phyloP scores from a whole-genome alignment of 2,329 filamentous ascomycete genomes.

The Ophiosphaerella korrae region DNA sequence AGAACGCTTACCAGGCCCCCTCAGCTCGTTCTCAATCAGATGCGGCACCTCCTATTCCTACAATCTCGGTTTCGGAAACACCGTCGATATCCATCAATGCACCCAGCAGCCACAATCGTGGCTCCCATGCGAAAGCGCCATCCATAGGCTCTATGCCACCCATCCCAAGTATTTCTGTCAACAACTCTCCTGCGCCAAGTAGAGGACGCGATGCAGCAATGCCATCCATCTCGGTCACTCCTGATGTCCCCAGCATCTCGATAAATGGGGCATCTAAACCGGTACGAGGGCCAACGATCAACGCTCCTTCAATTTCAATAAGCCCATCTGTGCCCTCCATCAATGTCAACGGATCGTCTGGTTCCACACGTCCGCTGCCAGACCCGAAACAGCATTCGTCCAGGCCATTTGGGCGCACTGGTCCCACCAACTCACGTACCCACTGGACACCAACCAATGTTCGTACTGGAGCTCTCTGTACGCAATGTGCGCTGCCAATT shows the following conservation, averaged over 20 bases:
- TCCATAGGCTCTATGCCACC: constrained; percentile 23
- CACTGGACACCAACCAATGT: constrained; percentile 54
- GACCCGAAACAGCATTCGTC: constrained; percentile 52
- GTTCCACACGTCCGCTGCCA: constrained; percentile 56
- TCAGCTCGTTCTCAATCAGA: constrained; percentile 31
- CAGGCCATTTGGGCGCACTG: constrained; percentile 32
- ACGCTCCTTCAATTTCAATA: constrained; percentile 31
- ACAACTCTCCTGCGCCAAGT: constrained; percentile 15
- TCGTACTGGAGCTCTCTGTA: constrained; percentile 74
- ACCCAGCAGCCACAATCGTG: background rate
- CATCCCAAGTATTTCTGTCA: constrained; percentile 34
- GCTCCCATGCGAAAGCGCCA: constrained; percentile 11
- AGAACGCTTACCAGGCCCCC: constrained; percentile 56
- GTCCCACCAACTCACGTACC: constrained; percentile 44
- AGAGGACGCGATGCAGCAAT: constrained; percentile 9
- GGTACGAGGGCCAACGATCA: constrained; percentile 18
- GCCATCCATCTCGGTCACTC: constrained; percentile 21
- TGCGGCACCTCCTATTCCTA: constrained; percentile 29
- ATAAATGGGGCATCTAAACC: constrained; percentile 26
- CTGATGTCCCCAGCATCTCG: constrained; percentile 37
- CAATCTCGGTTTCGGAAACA: constrained; percentile 26
- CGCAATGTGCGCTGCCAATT: constrained; percentile 82
- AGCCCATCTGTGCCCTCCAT: constrained; percentile 34
- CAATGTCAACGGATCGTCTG: constrained; percentile 27
- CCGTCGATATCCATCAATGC: background rate